Evolutionary conservation across 805 yeast genomes (phyloP), one percentile per base, ranked within the genome.

Genomic region (Candida morakotiae): DNA sequence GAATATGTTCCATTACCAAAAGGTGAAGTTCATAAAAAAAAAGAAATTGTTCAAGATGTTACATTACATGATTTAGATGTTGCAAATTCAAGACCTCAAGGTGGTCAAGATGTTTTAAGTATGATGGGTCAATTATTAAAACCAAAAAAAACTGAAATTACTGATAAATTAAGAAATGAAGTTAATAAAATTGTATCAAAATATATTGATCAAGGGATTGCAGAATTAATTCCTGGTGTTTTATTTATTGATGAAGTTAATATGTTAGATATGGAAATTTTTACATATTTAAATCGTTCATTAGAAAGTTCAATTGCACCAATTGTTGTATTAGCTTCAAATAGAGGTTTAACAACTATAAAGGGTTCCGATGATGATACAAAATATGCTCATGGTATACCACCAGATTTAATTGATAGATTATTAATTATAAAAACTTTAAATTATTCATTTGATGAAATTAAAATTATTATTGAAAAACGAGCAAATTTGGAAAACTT

Each of bases 1-100:
- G 98, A 93, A 65, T 93, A 93, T 62, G 98, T 93, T 16, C 96
- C 98, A 29, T 74, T 94, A 52, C 99, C 99, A 43, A 94, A 93
- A 67, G 98, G 98, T 37, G 99, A 93, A 62, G 95, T 93, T 31
- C 98, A 93, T 69, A 89, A 91, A 60, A 88, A 93, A 73, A 93
- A 93, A 61, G 98, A 93, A 64, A 88, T 91, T 51, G 95, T 93
- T 15, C 99, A 93, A 67, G 97, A 93, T 50, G 96, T 93, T 31
- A 87, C 98, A 3, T 73, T 93, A 51, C 97, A 93, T 60, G 99
- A 93, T 60, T 73, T 93, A 57, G 99, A 93, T 62, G 84, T 87
- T 40, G 97, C 98, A 34, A 93, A 93, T 58, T 89, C 98, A 2
- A 78, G 93, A 53, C 98, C 98, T 16, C 83, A 78, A 55, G 98